Evolutionary conservation across 768 basidiomycete genomes (phyloP), one percentile per base, ranked within the genome.

Genomic region (Pulveroboletus frians): DNA sequence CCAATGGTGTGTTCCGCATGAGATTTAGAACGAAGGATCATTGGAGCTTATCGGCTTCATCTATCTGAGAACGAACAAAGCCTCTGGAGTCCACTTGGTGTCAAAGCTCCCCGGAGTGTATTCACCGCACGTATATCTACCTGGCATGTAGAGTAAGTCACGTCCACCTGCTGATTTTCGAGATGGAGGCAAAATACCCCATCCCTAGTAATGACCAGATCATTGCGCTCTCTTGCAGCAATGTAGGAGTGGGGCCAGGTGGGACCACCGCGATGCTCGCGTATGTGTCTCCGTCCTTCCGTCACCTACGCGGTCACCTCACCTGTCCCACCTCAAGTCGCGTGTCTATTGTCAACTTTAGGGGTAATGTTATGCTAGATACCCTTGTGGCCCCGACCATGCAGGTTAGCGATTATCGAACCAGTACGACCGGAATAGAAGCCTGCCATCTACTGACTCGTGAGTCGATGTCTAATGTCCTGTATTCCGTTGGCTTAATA

Each of bases 221-320:
- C 53, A 64, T 85, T 37, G 76, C 81, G 7, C 64, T 89, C 37
- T 78, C 84, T 14, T 87, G 81, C 54, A 71, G 74, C 43, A 81
- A 80, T 54, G 83, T 89, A n/a, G 88, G 88, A 11, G 83, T 86
- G 32, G 87, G 87, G 26, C 83, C 85, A 15, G 87, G 88, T 3
- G 88, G 88, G 7, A 84, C 84, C 14, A 91, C 88, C 2, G 78
- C 83, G 34, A 85, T 91, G 82, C 73, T 91, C 31, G 88, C 87
- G 88, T 89, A 71, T 54, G 84, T 75, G 37, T 45, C 46, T 29
- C 47, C 21, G 32, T 43, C 36, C 23, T 52, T 47, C 47, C 32
- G 37, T 41, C 43, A 45, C 39, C 38, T 27, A 23, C 47, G 9
- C 50, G 32, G 30, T 37, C 44, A 35, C 46, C 57, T 53, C 52